Evolutionary conservation across 2,329 filamentous ascomycete species (phyloP).

Genomic region (Pseudocercospora musae): DNA sequence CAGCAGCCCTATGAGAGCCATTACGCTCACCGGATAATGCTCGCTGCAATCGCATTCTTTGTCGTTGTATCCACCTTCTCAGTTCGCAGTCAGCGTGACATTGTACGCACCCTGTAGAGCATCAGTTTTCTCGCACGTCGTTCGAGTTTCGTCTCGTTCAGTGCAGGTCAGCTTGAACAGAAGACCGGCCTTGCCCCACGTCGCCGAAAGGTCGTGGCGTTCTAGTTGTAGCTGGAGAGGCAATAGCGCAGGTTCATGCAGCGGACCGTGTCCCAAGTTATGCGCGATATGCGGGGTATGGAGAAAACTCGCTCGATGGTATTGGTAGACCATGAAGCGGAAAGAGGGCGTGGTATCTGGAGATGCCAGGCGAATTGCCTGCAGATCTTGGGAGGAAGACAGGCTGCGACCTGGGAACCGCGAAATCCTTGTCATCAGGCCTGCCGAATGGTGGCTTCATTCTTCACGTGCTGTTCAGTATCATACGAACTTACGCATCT

Average conservation of each 20-base stretch:
- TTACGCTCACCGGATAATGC: background rate
- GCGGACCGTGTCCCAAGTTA: background rate
- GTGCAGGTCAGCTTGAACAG: background rate
- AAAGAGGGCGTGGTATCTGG: background rate
- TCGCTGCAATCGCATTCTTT: background rate
- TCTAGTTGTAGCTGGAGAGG: background rate
- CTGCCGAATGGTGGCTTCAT: background rate
- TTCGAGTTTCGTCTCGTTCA: background rate
- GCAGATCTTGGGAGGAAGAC: background rate
- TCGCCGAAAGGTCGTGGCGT: background rate
- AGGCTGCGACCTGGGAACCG: background rate
- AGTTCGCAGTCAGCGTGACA: background rate
- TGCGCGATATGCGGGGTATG: background rate
- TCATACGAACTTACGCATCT: background rate
- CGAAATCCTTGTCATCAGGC: background rate
- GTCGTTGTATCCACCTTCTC: background rate
- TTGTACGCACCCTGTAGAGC: background rate
- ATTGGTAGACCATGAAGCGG: background rate
- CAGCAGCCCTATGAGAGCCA: background rate
- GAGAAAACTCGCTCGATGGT: background rate
- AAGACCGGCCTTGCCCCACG: background rate
- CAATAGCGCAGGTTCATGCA: slow-evolving; percentile 3
- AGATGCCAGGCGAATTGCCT: background rate
- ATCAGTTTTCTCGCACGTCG: background rate
- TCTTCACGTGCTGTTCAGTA: background rate